These are phyloP conservation scores for Plectosphaerella sp. DNA, from an alignment of 2,329 filamentous ascomycete genomes.

Conservation along the genomic window DNA sequence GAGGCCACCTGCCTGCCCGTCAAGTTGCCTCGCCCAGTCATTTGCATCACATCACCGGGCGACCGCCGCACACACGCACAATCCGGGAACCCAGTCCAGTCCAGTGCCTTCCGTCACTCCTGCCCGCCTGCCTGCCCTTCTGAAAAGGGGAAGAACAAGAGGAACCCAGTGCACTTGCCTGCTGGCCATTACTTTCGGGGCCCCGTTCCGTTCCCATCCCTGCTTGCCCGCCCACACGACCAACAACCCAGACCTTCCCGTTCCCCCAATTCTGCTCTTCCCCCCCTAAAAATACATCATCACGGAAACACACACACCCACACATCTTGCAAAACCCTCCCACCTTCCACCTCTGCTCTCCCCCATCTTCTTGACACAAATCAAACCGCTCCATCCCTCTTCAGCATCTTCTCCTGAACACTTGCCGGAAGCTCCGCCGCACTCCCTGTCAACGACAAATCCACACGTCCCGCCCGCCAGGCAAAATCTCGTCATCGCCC, in stretches of 20 bases:
- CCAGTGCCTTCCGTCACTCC: no score
- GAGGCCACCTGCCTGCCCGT: no score
- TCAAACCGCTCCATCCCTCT: background rate
- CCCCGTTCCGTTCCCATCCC: background rate
- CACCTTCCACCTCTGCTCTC: background rate
- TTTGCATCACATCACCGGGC: conserved; percentile 2
- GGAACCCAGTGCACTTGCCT: background rate
- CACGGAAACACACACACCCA: background rate
- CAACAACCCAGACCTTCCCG: background rate
- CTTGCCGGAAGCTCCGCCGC: no score
- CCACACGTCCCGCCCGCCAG: background rate
- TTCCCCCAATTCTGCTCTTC: background rate
- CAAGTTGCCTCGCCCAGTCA: background rate
- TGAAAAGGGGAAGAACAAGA: no score
- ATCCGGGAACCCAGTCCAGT: background rate
- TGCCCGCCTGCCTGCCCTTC: no score
- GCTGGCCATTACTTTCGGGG: background rate
- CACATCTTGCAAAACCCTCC: background rate
- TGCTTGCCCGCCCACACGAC: background rate
- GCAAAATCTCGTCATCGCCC: background rate
- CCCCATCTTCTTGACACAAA: background rate
- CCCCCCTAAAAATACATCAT: background rate
- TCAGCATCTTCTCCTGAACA: no score
- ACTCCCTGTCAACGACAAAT: background rate
- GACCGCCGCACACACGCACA: background rate